A percentile compares a stretch with the other conserved stretches of the same genome.
phyloP scores from a whole-genome alignment of 139 green algal species.

The Coelastrella sp. region DNA sequence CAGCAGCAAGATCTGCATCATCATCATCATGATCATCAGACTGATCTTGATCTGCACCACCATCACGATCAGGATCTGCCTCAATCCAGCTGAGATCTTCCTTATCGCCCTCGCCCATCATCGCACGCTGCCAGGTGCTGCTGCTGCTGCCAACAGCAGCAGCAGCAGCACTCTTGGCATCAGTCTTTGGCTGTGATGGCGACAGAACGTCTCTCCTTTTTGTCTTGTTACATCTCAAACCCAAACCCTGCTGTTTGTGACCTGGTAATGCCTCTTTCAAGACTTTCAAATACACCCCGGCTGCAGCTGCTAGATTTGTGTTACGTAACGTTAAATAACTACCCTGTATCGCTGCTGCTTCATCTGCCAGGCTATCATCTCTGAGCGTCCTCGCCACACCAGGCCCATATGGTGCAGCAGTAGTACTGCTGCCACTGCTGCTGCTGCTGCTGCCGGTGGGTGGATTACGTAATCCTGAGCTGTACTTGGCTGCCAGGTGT shows the following conservation, averaged over 20 bases:
- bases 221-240: not conserved
- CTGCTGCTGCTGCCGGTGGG: slow-evolving; percentile 6
- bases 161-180: not conserved
- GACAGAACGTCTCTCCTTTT: not conserved
- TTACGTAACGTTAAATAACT: slow-evolving; percentile 65
- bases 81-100: not conserved
- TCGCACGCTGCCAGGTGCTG: not conserved
- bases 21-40: not conserved
- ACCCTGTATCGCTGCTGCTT: slow-evolving; percentile 58
- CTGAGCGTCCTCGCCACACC: slow-evolving; percentile 75
- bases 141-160: not conserved
- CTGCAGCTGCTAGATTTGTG: slow-evolving; percentile 18
- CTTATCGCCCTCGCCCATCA: not conserved
- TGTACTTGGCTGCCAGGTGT: slow-evolving; percentile 21
- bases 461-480: not conserved
- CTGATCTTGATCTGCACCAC: not conserved
- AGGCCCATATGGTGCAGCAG: slow-evolving; percentile 6
- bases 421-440: not conserved
- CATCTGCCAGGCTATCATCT: slow-evolving; percentile 59
- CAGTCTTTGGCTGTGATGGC: too few species aligned
- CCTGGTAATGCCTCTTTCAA: slow-evolving; percentile 20
- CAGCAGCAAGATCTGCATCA: not conserved
- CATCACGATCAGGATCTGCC: not conserved
- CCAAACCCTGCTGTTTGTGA: not conserved
- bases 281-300: not conserved